Conservation (phyloP, 371 early-diverging fungal genomes). For the Rhizopus sp. region DNA sequence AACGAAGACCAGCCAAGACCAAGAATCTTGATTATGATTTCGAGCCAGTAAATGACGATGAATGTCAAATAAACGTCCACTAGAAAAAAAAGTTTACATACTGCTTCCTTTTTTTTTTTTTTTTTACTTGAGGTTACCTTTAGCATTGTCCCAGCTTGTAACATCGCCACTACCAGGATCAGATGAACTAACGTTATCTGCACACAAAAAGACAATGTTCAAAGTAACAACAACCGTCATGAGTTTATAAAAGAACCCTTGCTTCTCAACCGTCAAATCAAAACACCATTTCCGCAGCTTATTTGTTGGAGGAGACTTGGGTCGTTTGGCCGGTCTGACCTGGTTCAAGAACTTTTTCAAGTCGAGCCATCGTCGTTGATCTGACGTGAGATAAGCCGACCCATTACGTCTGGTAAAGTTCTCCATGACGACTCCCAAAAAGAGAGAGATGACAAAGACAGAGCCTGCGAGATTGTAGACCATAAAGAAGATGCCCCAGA, state of each 20-base stretch:
- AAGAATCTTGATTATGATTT: conserved; percentile 52
- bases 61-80: conserved; percentile 52
- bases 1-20: conserved; percentile 64
- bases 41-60: conserved; percentile 52
- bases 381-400: conserved; percentile 64
- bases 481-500: conserved; percentile 66
- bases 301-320: conserved; percentile 38
- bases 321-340: conserved; percentile 61
- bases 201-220: conserved; percentile 58
- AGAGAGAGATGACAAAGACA: conserved; percentile 65
- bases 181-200: conserved; percentile 37
- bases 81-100: conserved; percentile 11
- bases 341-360: conserved; percentile 63
- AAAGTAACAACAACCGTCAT: conserved; percentile 52
- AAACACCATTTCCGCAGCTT: conserved; percentile 48
- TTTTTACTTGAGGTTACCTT: conserved; percentile 26
- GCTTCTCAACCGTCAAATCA: conserved; percentile 51
- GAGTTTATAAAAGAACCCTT: conserved; percentile 51
- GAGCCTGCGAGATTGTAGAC: conserved; percentile 67
- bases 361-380: conserved; percentile 75
- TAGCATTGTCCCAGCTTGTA: conserved; percentile 22
- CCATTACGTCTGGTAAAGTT: conserved; percentile 68
- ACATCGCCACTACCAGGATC: conserved; percentile 24
- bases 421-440: conserved; percentile 72
- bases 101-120: background rate